Evolutionary conservation across 495 filamentous ascomycete species (phyloP).

Genomic region (Xylaria cubensis): DNA sequence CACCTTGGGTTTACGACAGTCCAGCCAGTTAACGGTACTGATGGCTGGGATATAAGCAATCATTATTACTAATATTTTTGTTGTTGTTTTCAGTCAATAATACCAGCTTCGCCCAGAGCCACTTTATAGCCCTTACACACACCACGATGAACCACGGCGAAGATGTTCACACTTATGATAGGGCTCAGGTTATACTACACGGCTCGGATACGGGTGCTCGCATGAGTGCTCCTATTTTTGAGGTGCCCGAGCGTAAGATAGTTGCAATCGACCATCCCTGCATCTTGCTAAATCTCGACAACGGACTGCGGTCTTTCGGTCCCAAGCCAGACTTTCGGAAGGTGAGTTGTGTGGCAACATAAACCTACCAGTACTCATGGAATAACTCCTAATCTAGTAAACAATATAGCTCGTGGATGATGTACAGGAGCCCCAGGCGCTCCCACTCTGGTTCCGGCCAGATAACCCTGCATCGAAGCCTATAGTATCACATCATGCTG

Average conservation of each 20-base stretch:
- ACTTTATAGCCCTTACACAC: background rate
- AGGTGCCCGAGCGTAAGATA: constrained; percentile 68
- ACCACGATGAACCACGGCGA: constrained; percentile 1
- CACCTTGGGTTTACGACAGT: background rate
- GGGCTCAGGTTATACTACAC: background rate
- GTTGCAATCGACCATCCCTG: constrained; percentile 88
- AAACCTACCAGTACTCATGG: background rate
- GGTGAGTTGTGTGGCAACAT: constrained; percentile 50
- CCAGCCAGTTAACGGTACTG: background rate
- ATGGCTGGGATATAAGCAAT: background rate
- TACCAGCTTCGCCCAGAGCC: background rate
- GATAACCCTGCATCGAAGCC: constrained; percentile 79
- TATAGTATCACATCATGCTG: constrained; percentile 70
- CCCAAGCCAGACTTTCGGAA: constrained; percentile 67
- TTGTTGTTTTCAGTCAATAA: background rate
- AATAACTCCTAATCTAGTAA: background rate
- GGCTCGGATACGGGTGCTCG: background rate
- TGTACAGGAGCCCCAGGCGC: constrained; percentile 42
- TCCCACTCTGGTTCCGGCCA: constrained; percentile 74
- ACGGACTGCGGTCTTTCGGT: constrained; percentile 80
- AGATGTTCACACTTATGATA: background rate
- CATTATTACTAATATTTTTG: no score
- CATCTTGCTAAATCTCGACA: constrained; percentile 81
- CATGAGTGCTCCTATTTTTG: constrained; percentile 46
- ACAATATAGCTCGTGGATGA: constrained; percentile 33